These are phyloP conservation scores for Crithidia fasciculata DNA, from an alignment of 208 protist genomes.

Conservation along the genomic window DNA sequence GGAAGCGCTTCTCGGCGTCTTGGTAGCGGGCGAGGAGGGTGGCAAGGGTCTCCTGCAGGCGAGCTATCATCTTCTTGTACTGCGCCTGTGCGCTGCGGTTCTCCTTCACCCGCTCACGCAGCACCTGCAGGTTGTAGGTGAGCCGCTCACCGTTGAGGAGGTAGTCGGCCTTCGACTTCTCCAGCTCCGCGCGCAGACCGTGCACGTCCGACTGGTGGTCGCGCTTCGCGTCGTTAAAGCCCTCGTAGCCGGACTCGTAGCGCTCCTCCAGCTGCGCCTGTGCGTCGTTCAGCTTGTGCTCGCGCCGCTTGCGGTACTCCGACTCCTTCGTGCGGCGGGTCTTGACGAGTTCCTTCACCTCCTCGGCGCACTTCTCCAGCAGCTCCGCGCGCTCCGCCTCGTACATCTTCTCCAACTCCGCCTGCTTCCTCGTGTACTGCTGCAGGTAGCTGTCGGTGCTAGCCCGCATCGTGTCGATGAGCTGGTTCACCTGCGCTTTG, in stretches of 20 bases:
- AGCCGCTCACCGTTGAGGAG: slow-evolving; percentile 96
- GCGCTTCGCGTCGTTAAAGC: slow-evolving; percentile 84
- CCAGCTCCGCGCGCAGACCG: slow-evolving; percentile 91
- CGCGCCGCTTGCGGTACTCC: slow-evolving; percentile 82
- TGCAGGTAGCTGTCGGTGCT: slow-evolving; percentile 85
- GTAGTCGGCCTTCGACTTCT: slow-evolving; percentile 95
- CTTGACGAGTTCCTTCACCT: slow-evolving; percentile 91
- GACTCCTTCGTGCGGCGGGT: slow-evolving; percentile 88
- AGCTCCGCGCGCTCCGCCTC: slow-evolving; percentile 80
- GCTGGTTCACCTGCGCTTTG: slow-evolving; percentile 75
- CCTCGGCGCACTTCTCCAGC: slow-evolving; percentile 71
- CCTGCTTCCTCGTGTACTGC: slow-evolving; percentile 78
- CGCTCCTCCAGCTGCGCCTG: slow-evolving; percentile 79
- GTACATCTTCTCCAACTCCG: slow-evolving; percentile 89
- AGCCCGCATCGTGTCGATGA: slow-evolving; percentile 86
- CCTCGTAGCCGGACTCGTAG: slow-evolving; percentile 80
- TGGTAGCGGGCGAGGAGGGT: slow-evolving; percentile 90
- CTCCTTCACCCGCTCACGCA: slow-evolving; percentile 94
- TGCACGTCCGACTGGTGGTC: slow-evolving; percentile 90
- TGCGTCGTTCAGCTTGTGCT: slow-evolving; percentile 85
- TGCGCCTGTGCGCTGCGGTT: slow-evolving; percentile 93
- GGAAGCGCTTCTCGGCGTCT: slow-evolving; percentile 91
- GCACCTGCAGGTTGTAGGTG: slow-evolving; percentile 96
- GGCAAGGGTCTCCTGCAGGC: slow-evolving; percentile 89
- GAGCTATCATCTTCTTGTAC: slow-evolving; percentile 93